Evolutionary conservation across 257 asterid species (phyloP), one percentile per base, ranked within the genome.

Genomic region (Lavandula angustifolia): DNA sequence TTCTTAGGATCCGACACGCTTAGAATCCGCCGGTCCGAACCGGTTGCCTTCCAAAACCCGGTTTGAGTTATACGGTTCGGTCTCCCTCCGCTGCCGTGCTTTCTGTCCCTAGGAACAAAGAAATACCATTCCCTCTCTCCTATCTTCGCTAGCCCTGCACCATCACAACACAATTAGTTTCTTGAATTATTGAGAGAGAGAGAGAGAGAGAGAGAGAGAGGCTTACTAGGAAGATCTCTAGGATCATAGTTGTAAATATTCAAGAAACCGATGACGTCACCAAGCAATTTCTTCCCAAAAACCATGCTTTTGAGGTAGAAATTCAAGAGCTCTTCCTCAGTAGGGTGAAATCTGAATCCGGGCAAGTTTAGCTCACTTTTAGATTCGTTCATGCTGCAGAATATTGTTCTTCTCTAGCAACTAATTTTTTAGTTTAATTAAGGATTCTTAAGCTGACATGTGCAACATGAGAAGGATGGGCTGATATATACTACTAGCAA

Each of bases 31-130:
- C 95, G 76, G 73, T 89, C 97, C 0, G 94, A 87, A 4, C 97
- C 97, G 2, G 97, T 89, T 9, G 97, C 94, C 71, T 85, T 89
- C 97, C 97, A 87, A 54, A 89, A 89, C 16, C 97, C 95, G 34
- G 67, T 64, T 37, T 70, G 76, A 0, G 94, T 89, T 0, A 86
- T 89, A 13, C 97, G 77, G 63, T 79, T 83, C 0, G 97, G 92
- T 79, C 88, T 74, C 31, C 95, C 91, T 60, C 87, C 92, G 47
- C 80, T 80, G 7, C 95, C 94, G 49, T 87, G 85, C 62, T 78
- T 87, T 13, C 79, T 75, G 66, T 87, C 91, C 73, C 92, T 67
- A 0, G 82, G 86, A 70, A 89, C 95, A 47, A 87, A 85, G 54
- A 89, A 89, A 46, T 85, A 87, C 95, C 95, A 89, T 48, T 87